Conservation (phyloP, 2,329 filamentous ascomycete species). For the Claviceps sp. region DNA sequence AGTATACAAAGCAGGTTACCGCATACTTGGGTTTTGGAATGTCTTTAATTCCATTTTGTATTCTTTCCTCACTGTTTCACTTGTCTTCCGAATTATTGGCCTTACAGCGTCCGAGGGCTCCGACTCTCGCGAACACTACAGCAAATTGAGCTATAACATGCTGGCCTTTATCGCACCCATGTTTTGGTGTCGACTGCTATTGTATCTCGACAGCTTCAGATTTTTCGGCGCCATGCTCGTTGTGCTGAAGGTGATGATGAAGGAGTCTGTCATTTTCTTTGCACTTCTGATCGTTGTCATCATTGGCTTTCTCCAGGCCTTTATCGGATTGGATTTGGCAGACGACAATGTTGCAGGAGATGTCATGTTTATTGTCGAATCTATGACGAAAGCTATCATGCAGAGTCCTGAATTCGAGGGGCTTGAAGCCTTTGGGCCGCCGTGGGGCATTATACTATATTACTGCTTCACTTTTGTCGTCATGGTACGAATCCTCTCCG, state of each 20-base stretch:
- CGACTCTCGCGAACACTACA: conserved; percentile 44
- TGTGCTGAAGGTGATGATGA: conserved; percentile 90
- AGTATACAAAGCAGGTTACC: conserved; percentile 84
- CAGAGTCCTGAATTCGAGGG: conserved; percentile 78
- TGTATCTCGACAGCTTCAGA: conserved; percentile 85
- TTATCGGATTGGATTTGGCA: conserved; percentile 78
- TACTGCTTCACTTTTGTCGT: conserved; percentile 97
- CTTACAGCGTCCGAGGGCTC: conserved; percentile 44
- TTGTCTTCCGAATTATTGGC: conserved; percentile 68
- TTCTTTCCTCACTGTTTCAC: conserved; percentile 60
- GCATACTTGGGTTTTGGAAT: conserved; percentile 94
- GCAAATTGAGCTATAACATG: conserved; percentile 82
- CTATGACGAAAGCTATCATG: conserved; percentile 85
- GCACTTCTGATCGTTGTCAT: conserved; percentile 75
- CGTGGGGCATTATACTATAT: conserved; percentile 90
- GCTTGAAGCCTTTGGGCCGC: conserved; percentile 82
- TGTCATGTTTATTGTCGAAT: conserved; percentile 59
- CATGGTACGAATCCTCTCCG: conserved; percentile 48
- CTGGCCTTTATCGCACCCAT: conserved; percentile 85
- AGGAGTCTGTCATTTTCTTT: conserved; percentile 91
- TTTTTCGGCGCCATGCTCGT: conserved; percentile 99
- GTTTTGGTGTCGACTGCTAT: conserved; percentile 88
- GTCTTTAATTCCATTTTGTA: conserved; percentile 85
- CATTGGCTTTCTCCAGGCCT: conserved; percentile 81
- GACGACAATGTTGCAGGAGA: conserved; percentile 59